These are phyloP conservation scores for Sparassis latifolia DNA, from an alignment of 1,284 basidiomycete species.

Conservation along the genomic window DNA sequence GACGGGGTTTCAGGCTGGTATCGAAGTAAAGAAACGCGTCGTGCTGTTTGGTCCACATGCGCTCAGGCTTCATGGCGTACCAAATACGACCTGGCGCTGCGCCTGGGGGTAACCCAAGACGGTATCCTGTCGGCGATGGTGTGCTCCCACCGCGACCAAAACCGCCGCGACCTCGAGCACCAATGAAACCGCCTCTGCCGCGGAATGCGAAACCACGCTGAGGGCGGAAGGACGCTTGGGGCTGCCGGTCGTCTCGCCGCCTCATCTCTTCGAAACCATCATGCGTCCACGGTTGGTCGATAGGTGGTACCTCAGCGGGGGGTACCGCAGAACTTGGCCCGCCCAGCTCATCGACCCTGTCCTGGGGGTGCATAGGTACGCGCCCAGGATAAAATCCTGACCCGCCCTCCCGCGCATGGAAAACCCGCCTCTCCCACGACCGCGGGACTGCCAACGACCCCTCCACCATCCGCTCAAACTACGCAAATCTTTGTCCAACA, in stretches of 20 bases:
- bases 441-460: slow-evolving; percentile 65
- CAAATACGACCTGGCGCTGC: slow-evolving; percentile 45
- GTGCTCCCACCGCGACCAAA: slow-evolving; percentile 25
- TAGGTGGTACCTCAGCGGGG: slow-evolving; percentile 39
- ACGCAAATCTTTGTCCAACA: slow-evolving; percentile 67
- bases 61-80: slow-evolving; percentile 70
- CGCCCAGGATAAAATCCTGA: slow-evolving; percentile 31
- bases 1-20: slow-evolving; percentile 45
- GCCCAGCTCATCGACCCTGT: slow-evolving; percentile 11
- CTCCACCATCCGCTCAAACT: slow-evolving; percentile 80
- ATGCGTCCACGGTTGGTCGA: slow-evolving; percentile 70
- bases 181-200: slow-evolving; percentile 33
- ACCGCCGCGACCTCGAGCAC: slow-evolving; percentile 37
- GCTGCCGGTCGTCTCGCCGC: slow-evolving; percentile 51
- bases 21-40: slow-evolving; percentile 67
- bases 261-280: slow-evolving; percentile 83
- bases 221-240: slow-evolving; percentile 22
- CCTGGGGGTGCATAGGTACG: not conserved
- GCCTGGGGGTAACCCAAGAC: slow-evolving; percentile 21
- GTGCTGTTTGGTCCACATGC: slow-evolving; percentile 73
- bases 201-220: slow-evolving; percentile 29
- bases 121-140: slow-evolving; percentile 19
- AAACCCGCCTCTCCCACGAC: slow-evolving; percentile 50
- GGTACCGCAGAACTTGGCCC: slow-evolving; percentile 8
- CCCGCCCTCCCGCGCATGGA: slow-evolving; percentile 47